Conservation (phyloP, 805 yeast species). For the Tetrapisispora pingtungensis region DNA sequence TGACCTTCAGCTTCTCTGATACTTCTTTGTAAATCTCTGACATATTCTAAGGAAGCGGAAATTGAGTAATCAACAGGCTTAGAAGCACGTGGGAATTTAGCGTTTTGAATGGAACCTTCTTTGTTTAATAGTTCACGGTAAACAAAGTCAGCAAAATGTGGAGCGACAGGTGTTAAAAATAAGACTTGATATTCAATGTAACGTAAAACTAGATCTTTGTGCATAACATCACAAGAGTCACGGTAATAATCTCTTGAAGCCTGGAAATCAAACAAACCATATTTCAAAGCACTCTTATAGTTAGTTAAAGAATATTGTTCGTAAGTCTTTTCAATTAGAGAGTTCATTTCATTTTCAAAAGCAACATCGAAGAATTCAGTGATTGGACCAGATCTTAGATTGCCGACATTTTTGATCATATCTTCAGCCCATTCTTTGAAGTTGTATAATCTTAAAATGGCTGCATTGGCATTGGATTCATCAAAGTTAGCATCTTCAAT, state of each 20-base stretch:
- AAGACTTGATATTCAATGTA: constrained; percentile 83
- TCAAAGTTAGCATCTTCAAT: constrained; percentile 97
- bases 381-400: constrained; percentile 44
- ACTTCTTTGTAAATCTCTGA: constrained; percentile 66
- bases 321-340: constrained; percentile 62
- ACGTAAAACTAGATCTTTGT: constrained; percentile 65
- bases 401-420: constrained; percentile 39
- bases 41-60: constrained; percentile 65
- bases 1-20: constrained; percentile 90
- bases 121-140: constrained; percentile 74
- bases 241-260: constrained; percentile 93
- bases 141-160: constrained; percentile 87
- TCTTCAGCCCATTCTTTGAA: constrained; percentile 95
- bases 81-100: constrained; percentile 70
- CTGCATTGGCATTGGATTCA: constrained; percentile 93
- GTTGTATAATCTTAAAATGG: constrained; percentile 83
- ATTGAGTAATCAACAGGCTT: constrained; percentile 53
- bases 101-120: constrained; percentile 56
- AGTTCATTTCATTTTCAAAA: constrained; percentile 89
- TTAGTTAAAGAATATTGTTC: constrained; percentile 61
- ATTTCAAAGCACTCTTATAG: constrained; percentile 82
- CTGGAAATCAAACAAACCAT: constrained; percentile 89
- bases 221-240: constrained; percentile 65
- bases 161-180: constrained; percentile 84
- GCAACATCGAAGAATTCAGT: constrained; percentile 74